Percentiles rank a stretch among this genome's conserved stretches.
Conservation (phyloP, 2,329 filamentous ascomycete species). For the Chaetomium olivaceum region DNA sequence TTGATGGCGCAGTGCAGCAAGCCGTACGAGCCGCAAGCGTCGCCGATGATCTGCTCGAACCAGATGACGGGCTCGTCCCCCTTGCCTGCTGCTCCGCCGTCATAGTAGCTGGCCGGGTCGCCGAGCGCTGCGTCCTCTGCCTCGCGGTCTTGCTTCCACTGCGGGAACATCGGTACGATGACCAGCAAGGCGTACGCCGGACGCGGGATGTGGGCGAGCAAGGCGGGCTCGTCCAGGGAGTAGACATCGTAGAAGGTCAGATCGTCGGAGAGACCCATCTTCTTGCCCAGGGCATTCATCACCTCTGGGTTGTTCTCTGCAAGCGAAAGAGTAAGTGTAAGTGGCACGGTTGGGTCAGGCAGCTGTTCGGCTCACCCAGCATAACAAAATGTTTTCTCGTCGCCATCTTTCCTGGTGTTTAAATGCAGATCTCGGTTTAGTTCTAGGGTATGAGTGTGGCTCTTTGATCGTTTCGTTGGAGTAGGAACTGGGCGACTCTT, state of each 20-base stretch:
- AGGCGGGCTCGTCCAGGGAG: slow-evolving; percentile 72
- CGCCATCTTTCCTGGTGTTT: slow-evolving; percentile 18
- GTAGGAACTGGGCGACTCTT: not conserved
- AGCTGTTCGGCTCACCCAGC: slow-evolving; percentile 20
- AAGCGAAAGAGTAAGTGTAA: not conserved
- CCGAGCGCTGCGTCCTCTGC: slow-evolving; percentile 56
- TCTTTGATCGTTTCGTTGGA: not conserved
- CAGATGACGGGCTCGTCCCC: slow-evolving; percentile 62
- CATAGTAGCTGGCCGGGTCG: slow-evolving; percentile 22
- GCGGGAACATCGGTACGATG: slow-evolving; percentile 67
- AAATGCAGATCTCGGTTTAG: not conserved
- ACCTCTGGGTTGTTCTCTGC: slow-evolving; percentile 70
- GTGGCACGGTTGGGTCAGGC: not conserved
- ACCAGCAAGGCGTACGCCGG: slow-evolving; percentile 76
- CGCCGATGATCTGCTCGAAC: slow-evolving; percentile 83
- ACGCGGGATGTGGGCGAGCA: slow-evolving; percentile 75
- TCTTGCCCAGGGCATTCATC: slow-evolving; percentile 70
- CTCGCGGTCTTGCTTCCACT: slow-evolving; percentile 40
- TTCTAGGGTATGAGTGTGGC: not conserved
- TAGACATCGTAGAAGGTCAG: slow-evolving; percentile 81
- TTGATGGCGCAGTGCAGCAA: slow-evolving; percentile 74
- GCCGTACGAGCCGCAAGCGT: slow-evolving; percentile 79
- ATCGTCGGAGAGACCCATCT: slow-evolving; percentile 67
- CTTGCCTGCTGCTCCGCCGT: slow-evolving; percentile 30
- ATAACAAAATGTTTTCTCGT: slow-evolving; percentile 23